These are phyloP conservation scores for Celoporthe dispersa DNA, from an alignment of 2,329 filamentous ascomycete species.

Conservation along the genomic window DNA sequence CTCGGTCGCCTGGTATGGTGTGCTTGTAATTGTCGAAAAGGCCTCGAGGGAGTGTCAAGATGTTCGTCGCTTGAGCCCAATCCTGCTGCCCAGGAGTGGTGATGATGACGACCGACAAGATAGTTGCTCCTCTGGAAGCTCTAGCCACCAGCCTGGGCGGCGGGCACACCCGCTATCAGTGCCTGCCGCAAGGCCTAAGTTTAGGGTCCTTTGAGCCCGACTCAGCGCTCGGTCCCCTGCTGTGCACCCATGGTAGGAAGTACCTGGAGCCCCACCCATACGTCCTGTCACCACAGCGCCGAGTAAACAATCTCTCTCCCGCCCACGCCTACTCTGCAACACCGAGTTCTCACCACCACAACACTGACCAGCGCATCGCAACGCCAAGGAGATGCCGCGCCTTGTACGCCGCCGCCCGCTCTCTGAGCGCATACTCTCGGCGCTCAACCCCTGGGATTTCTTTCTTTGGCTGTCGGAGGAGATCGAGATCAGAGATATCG, in stretches of 20 bases:
- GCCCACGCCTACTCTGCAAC: slow-evolving; percentile 11
- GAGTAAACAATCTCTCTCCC: slow-evolving; percentile 24
- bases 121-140: slow-evolving; percentile 3
- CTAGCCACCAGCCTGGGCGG: slow-evolving; percentile 5
- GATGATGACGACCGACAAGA: slow-evolving; percentile 19
- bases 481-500: slow-evolving; percentile 88
- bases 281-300: slow-evolving; percentile 17
- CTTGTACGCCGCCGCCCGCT: slow-evolving; percentile 84
- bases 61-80: background rate
- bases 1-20: background rate
- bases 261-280: background rate
- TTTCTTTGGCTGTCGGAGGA: slow-evolving; percentile 91
- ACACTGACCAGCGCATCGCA: background rate
- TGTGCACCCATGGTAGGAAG: background rate
- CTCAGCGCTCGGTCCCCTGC: background rate
- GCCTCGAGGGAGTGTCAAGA: background rate
- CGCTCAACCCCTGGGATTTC: slow-evolving; percentile 87
- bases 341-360: background rate
- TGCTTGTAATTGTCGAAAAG: background rate
- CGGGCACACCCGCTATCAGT: slow-evolving; percentile 14
- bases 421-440: slow-evolving; percentile 76
- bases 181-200: slow-evolving; percentile 19
- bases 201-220: background rate
- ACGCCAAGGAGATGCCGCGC: slow-evolving; percentile 60
- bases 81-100: background rate